A percentile compares a stretch with the other conserved stretches of the same genome.
phyloP scores from a whole-genome alignment of 305 asterid species.

The Fraxinus platypoda region DNA sequence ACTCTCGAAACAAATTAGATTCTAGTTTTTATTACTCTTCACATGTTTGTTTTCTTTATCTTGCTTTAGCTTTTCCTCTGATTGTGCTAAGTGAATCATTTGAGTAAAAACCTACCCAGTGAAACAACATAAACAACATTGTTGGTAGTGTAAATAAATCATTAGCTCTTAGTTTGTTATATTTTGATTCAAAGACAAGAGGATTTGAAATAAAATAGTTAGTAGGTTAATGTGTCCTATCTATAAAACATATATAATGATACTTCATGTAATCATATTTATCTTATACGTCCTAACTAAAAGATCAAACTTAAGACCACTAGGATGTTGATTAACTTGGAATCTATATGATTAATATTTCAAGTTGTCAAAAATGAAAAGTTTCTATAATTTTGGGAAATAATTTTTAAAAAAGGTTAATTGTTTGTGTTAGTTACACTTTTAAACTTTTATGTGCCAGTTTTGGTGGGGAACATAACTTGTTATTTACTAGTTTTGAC shows the following conservation, averaged over 20 bases:
- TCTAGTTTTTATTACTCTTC: background rate
- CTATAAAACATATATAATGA: background rate
- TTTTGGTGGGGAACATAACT: background rate
- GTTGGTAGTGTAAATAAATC: background rate
- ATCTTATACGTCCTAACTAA: background rate
- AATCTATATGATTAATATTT: background rate
- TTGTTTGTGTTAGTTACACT: background rate
- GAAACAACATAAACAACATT: background rate
- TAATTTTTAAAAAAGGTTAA: background rate
- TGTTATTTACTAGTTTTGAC: background rate
- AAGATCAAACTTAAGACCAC: background rate
- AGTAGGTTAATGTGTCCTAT: background rate
- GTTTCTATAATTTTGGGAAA: background rate
- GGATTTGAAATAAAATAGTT: background rate
- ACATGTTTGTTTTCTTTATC: background rate
- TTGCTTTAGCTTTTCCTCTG: background rate
- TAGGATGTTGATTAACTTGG: background rate
- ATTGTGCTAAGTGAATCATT: background rate
- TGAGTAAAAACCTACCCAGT: background rate
- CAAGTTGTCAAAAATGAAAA: background rate
- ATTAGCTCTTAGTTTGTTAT: background rate
- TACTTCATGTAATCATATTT: background rate
- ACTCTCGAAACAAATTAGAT: background rate
- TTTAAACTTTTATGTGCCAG: background rate
- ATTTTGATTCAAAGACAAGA: background rate